Evolutionary conservation across 306 rosid species (phyloP).

Genomic region (Gastrolobium villosum): DNA sequence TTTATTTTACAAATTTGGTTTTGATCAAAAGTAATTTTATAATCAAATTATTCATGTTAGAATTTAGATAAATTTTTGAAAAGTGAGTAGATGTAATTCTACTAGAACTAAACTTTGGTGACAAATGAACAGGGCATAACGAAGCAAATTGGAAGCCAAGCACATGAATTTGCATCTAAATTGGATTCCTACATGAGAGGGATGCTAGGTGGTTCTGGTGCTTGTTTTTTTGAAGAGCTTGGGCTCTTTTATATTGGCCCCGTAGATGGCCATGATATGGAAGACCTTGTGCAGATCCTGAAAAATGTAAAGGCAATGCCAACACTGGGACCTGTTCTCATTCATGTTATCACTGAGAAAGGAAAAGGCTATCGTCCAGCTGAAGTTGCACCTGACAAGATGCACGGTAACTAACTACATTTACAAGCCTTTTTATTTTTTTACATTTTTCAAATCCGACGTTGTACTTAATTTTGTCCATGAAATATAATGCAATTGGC

Average conservation of each 20-base stretch:
- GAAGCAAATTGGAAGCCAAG: constrained; percentile 56
- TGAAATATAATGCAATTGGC: neutral
- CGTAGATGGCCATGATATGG: constrained; percentile 68
- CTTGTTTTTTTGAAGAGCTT: constrained; percentile 69
- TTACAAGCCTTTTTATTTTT: neutral
- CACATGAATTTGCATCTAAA: constrained; percentile 62
- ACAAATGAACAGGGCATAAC: constrained; percentile 51
- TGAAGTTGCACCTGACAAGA: constrained; percentile 70
- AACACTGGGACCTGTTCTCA: constrained; percentile 66
- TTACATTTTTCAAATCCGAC: neutral
- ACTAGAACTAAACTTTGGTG: neutral
- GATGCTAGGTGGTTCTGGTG: constrained; percentile 54
- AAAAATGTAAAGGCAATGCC: constrained; percentile 59
- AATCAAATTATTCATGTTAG: too few relatives aligned
- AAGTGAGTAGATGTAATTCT: too few relatives aligned
- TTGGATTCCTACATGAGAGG: constrained; percentile 61
- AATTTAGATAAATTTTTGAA: too few relatives aligned
- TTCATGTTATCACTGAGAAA: constrained; percentile 71
- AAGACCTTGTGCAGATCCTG: constrained; percentile 63
- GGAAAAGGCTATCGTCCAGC: constrained; percentile 79
- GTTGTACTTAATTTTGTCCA: neutral
- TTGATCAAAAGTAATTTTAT: too few relatives aligned
- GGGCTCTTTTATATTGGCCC: constrained; percentile 74
- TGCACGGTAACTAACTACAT: constrained; percentile 59
- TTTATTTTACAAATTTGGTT: too few relatives aligned